Evolutionary conservation across 2,329 filamentous ascomycete species (phyloP).

Genomic region (Fusarium penzigii): DNA sequence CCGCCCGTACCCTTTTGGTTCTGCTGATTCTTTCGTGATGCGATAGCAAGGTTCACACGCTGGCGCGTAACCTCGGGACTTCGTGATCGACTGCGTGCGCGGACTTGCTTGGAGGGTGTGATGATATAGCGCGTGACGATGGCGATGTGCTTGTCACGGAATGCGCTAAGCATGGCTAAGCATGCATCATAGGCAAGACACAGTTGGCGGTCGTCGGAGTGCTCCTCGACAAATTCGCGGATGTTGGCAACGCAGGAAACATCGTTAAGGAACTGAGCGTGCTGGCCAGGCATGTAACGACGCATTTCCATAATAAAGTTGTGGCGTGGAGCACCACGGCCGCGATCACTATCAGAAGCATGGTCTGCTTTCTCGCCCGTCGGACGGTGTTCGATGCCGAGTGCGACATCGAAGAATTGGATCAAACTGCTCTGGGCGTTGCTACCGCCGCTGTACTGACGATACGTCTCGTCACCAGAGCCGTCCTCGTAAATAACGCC

Average conservation of each 20-base stretch:
- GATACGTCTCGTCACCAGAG: conserved; percentile 66
- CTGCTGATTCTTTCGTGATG: conserved; percentile 50
- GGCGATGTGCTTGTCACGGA: conserved; percentile 93
- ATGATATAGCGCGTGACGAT: conserved; percentile 97
- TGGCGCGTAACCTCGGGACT: conserved; percentile 54
- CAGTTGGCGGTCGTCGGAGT: conserved; percentile 64
- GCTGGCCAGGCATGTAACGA: conserved; percentile 91
- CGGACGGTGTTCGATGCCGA: conserved; percentile 86
- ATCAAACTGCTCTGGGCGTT: conserved; percentile 97
- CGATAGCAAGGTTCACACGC: conserved; percentile 63
- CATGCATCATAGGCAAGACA: conserved; percentile 88
- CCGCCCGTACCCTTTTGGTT: conserved; percentile 88
- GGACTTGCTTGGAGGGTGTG: conserved; percentile 76
- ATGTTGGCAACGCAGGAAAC: conserved; percentile 83
- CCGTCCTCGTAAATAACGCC: conserved; percentile 89
- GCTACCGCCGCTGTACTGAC: conserved; percentile 89
- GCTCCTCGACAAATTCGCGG: conserved; percentile 71
- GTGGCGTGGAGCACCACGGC: conserved; percentile 46
- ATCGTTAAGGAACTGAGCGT: conserved; percentile 85
- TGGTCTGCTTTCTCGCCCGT: conserved; percentile 70
- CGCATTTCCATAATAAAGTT: conserved; percentile 98
- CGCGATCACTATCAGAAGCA: conserved; percentile 47
- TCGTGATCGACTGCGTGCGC: conserved; percentile 62
- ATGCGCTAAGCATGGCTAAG: conserved; percentile 65
- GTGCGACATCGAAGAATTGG: conserved; percentile 92